These are phyloP conservation scores for Fusarium oxysporum DNA, from an alignment of 2,329 filamentous ascomycete species.

Conservation along the genomic window DNA sequence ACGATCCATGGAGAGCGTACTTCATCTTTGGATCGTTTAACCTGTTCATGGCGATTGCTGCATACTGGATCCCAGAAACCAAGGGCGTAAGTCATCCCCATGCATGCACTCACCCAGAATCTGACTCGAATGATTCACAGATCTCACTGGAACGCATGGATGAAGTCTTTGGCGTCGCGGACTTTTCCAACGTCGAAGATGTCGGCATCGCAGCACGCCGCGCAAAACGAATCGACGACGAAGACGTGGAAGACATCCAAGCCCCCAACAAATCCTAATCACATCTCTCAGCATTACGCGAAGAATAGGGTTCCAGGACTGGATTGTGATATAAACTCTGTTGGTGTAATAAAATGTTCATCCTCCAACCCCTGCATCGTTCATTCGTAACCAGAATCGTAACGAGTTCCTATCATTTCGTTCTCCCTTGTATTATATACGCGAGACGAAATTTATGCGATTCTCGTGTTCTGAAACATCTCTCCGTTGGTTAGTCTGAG, in stretches of 20 bases:
- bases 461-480: not conserved
- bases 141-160: conserved; percentile 39
- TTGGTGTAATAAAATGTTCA: not conserved
- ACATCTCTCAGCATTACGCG: not conserved
- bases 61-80: conserved; percentile 63
- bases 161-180: conserved; percentile 29
- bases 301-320: not conserved
- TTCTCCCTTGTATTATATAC: not conserved
- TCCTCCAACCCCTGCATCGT: not conserved
- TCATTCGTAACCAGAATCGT: not conserved
- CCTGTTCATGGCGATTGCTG: conserved; percentile 66
- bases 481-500: not conserved
- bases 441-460: not conserved
- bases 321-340: not conserved
- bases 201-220: conserved; percentile 16
- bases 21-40: conserved; percentile 70
- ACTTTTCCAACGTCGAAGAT: conserved; percentile 33
- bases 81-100: conserved; percentile 58
- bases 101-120: fast-evolving
- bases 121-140: not conserved
- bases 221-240: conserved; percentile 24
- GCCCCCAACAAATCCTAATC: not conserved
- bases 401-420: not conserved
- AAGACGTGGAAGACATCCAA: conserved; percentile 16
- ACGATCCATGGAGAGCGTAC: conserved; percentile 58